Evolutionary conservation across 2,329 filamentous ascomycete genomes (phyloP), one percentile per base, ranked within the genome.

Genomic region (Botrytis paeoniae): DNA sequence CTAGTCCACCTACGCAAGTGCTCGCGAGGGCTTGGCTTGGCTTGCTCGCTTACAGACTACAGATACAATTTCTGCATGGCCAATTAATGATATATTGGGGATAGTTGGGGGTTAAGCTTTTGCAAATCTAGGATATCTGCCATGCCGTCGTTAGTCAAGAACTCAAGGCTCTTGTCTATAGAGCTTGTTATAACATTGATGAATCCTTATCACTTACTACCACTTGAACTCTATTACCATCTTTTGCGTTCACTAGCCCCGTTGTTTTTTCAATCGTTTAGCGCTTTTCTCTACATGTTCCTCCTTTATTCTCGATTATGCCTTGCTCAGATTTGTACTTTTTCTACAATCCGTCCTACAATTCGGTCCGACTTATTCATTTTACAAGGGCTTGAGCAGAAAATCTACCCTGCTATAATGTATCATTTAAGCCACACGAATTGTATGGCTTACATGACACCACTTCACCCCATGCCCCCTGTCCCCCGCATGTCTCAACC

Each of bases 311-410:
- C 35, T 32, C 48, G 12, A 41, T 41, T 41, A 57, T 25, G 14
- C 29, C 51, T 37, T 25, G 8, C n/a, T 16, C 3, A 48, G 4
- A 35, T 22, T 43, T 43, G 59, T 65, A 39, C 45, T 51, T 60
- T 32, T n/a, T 54, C 32, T 41, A 60, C 14, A 57, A 18, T 60
- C 25, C 51, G 51, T 72, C 62, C 45, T 72, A 72, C 51, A 68
- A 66, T 69, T 72, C 70, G 70, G 70, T 59, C 70, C 70, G 70
- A 72, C 70, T 68, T 61, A 32, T 64, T 72, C 51, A 18, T 51
- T 72, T 72, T 48, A 29, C 70, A 60, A 68, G 70, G 62, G 32
- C 37, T 69, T 20, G 12, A 68, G 45, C 22, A 68, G 48, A 32
- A 57, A 32, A 68, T 18, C 62, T 68, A 48, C 51, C 70, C 62